Percentiles rank a stretch among this genome's conserved stretches.
Evolutionary conservation across 2,329 filamentous ascomycete species (phyloP).

Genomic region (Lizonia empirigonia): DNA sequence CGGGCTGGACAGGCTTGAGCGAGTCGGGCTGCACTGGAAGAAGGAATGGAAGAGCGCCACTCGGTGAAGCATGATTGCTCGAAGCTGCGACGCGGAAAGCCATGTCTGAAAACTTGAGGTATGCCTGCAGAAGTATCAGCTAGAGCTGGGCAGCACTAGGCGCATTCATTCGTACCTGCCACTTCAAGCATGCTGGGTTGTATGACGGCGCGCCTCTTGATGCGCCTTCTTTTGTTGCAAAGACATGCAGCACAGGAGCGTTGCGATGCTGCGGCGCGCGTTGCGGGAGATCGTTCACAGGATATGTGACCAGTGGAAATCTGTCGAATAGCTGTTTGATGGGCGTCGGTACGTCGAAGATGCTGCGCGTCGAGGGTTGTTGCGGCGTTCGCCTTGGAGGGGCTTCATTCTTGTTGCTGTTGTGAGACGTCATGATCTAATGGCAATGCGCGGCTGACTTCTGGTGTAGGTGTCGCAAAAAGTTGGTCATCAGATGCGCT

Average conservation of each 20-base stretch:
- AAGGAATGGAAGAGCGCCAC: conserved; percentile 86
- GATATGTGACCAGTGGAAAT: conserved; percentile 80
- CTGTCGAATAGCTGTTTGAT: conserved; percentile 82
- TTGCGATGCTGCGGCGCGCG: conserved; percentile 57
- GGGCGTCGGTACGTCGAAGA: conserved; percentile 68
- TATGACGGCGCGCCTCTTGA: conserved; percentile 71
- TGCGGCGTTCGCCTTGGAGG: conserved; percentile 5
- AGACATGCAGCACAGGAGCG: conserved; percentile 74
- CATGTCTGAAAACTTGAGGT: conserved; percentile 76
- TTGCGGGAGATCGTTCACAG: conserved; percentile 74
- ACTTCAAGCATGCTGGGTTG: conserved; percentile 93
- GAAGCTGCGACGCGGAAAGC: conserved; percentile 71
- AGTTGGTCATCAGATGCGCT: conserved; percentile 26
- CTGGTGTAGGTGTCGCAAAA: conserved; percentile 23
- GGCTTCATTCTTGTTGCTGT: conserved; percentile 13
- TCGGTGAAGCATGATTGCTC: conserved; percentile 91
- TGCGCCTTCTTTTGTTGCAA: conserved; percentile 70
- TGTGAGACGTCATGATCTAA: conserved; percentile 32
- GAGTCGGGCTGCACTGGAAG: conserved; percentile 57
- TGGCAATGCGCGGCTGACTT: conserved; percentile 6
- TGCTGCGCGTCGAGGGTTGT: conserved; percentile 27
- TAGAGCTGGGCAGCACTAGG: not conserved
- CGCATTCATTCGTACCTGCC: conserved; percentile 72
- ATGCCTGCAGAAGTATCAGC: conserved; percentile 65
- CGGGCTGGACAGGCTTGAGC: conserved; percentile 47